phyloP scores from a whole-genome alignment of 1,139 yeast genomes.

The Yamadazyma diospyri region DNA sequence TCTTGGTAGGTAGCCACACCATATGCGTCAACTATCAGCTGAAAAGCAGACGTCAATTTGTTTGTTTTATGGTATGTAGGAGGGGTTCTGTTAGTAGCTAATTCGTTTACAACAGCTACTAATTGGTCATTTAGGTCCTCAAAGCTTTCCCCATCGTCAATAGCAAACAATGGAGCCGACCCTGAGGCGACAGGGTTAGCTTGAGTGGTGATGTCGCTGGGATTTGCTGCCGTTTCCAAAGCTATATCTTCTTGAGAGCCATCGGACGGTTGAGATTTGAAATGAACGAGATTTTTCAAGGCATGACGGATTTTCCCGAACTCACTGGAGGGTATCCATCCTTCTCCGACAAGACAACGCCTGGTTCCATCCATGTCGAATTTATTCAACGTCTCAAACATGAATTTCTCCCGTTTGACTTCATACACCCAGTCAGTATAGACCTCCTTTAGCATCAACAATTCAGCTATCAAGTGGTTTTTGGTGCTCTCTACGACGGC shows the following conservation, averaged over 20 bases:
- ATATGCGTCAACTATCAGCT: slow-evolving; percentile 89
- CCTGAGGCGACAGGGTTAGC: slow-evolving; percentile 7
- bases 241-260: slow-evolving; percentile 22
- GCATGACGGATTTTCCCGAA: slow-evolving; percentile 22
- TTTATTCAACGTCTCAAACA: slow-evolving; percentile 71
- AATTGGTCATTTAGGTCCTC: slow-evolving; percentile 29
- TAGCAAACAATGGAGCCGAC: slow-evolving; percentile 36
- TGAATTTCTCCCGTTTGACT: slow-evolving; percentile 67
- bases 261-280: slow-evolving; percentile 17
- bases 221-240: slow-evolving; percentile 14
- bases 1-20: slow-evolving; percentile 94
- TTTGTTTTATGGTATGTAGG: slow-evolving; percentile 92
- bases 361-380: slow-evolving; percentile 84
- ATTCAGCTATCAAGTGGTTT: slow-evolving; percentile 68
- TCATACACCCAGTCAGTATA: slow-evolving; percentile 36
- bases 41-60: slow-evolving; percentile 90
- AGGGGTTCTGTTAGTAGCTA: slow-evolving; percentile 79
- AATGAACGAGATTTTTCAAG: slow-evolving; percentile 24
- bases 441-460: slow-evolving; percentile 61
- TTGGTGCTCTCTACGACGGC: slow-evolving; percentile 68
- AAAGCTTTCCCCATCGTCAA: slow-evolving; percentile 36
- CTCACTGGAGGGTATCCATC: slow-evolving; percentile 73
- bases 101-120: slow-evolving; percentile 67
- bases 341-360: slow-evolving; percentile 92
- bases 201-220: background rate